A percentile compares a stretch with the other conserved stretches of the same genome.
phyloP scores from a whole-genome alignment of 1,284 basidiomycete genomes.

The Leccinum subrobustum region DNA sequence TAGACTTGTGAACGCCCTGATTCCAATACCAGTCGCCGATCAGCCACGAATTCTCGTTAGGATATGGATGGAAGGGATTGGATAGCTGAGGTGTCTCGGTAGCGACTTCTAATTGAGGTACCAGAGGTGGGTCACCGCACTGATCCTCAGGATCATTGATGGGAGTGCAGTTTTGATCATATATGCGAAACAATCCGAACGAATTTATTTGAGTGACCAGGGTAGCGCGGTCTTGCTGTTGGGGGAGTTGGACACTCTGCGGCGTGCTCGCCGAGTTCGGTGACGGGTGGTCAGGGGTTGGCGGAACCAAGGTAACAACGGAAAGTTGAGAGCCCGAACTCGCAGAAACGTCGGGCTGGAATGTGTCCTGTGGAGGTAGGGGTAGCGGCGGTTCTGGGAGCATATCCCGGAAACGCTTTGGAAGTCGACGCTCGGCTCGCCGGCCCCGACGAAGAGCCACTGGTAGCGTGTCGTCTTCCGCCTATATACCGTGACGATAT shows the following conservation, averaged over 20 bases:
- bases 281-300: too few relatives aligned
- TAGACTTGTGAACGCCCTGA: not conserved
- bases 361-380: too few relatives aligned
- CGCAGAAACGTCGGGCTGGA: too few relatives aligned
- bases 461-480: too few relatives aligned
- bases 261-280: too few relatives aligned
- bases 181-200: not conserved
- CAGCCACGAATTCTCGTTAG: not conserved
- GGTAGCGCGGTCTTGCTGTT: not conserved
- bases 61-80: not conserved
- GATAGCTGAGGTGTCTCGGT: not conserved
- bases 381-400: too few relatives aligned
- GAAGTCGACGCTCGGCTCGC: too few relatives aligned
- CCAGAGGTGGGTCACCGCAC: not conserved
- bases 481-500: too few relatives aligned
- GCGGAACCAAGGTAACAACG: too few relatives aligned
- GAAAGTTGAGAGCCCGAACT: too few relatives aligned
- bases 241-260: not conserved
- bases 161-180: not conserved
- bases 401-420: too few relatives aligned
- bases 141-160: not conserved
- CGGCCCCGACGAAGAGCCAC: too few relatives aligned
- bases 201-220: not conserved
- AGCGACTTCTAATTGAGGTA: not conserved
- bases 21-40: not conserved